Evolutionary conservation across 1,284 basidiomycete genomes (phyloP), one percentile per base, ranked within the genome.

Genomic region (Earliella scabrosa): DNA sequence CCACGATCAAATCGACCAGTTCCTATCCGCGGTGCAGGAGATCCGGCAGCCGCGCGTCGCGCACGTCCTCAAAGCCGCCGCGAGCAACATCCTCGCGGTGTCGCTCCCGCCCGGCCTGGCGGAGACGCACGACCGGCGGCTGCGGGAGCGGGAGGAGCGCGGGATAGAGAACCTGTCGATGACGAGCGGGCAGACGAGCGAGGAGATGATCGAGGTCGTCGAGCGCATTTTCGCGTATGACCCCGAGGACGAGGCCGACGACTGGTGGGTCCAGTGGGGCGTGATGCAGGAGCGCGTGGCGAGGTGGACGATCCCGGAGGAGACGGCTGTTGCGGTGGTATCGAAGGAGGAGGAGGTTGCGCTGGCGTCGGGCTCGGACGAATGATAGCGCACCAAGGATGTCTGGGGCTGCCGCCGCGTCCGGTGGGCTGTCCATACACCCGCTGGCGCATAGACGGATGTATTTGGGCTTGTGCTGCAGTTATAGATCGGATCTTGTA

Each of bases 11-110:
- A 83, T 87, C 60, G 61, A 65, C 0, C 72, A 65, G 26, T 79
- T 85, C 64, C 71, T 86, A 6, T 71, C 73, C 56, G 84, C 81
- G 0, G 76, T 82, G 56, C 77, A 82, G 60, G 81, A 84, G 51
- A 68, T 86, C 11, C 67, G 70, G 23, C 61, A 66, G 32, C 24
- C 27, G 45, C 68, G 68, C 39, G 63, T 69, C 47, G 35, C 47
- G 36, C 38, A 43, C 26, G 59, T 63, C 27, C 46, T 61, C 29
- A 35, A 53, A 29, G 57, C 63, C 18, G 60, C 68, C 43, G 18
- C 36, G 7, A 61, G 58, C 35, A 67, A 67, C 56, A 58, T 64
- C 47, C 60, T 63, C 44, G 59, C 61, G 53, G 44, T 65, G 35
- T 34, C 60, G 24, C 43, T 66, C 43, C 63, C 65, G 43, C 62